Base-by-base conservation (phyloP, 208 protist species). In the Trypanosoma platydactyli region DNA sequence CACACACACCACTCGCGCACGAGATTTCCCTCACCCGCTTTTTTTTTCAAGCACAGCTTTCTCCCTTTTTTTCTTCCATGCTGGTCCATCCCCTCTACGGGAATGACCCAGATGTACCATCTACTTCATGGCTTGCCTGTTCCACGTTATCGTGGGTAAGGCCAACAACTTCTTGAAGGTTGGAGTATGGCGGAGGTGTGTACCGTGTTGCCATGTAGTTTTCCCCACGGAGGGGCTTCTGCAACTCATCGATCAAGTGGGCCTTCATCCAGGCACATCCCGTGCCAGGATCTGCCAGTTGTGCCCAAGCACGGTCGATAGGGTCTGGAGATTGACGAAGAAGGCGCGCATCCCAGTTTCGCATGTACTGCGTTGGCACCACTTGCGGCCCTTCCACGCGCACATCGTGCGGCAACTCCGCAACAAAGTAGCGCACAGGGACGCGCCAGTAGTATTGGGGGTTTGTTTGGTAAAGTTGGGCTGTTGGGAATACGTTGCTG, bases 361-460 rank as follows among this genome's bases (percentile, higher is more conserved):
- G 74, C 83, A 96, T 86, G 80, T 96, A 96, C 27, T 78, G 79
- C 56, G 78, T 80, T 16, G 64, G 73, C 51, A 80, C 77, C 53
- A 87, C 81, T 76, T 92, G 88, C 13, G 91, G 91, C 5, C 91
- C 91, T 11, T 74, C 64, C 52, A 96, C 88, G 55, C 82, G 68
- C 27, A 89, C 83, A 40, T 91, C 85, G 49, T 86, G 77, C 3
- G 91, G 88, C 42, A 96, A 80, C 72, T 96, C 88, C 11, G 88
- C 91, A 25, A 94, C 57, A 64, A 94, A 96, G 70, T 96, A 96
- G 53, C 84, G 76, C 56, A 96, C 88, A 40, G 88, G 88, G 33
- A 94, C 86, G 54, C 91, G 88, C 89, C 91, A 96, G 77, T 91
- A 96, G 57, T 76, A 96, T 24, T 64, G 41, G 13, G 88, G 88